phyloP scores from a whole-genome alignment of 2,329 filamentous ascomycete genomes.

The Didymella arachidicola region DNA sequence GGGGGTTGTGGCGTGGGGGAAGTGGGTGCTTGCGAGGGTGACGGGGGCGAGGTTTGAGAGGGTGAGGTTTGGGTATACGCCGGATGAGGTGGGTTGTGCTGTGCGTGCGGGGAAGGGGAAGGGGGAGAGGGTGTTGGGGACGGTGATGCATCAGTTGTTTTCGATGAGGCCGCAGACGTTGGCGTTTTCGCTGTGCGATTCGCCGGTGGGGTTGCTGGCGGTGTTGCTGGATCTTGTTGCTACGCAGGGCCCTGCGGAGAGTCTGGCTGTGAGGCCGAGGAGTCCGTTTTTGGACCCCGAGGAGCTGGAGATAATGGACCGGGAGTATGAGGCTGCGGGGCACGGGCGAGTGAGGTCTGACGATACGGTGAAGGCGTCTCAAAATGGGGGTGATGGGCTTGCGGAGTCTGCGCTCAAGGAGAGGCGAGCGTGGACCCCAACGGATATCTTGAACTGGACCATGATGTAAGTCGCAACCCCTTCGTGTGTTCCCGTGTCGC shows the following conservation, averaged over 20 bases:
- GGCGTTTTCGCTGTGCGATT: slow-evolving; percentile 50
- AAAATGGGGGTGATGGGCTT: background rate
- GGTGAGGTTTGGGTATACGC: slow-evolving; percentile 64
- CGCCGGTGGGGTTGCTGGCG: slow-evolving; percentile 47
- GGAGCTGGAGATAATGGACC: slow-evolving; percentile 39
- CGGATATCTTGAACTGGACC: slow-evolving; percentile 63
- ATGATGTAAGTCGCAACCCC: slow-evolving; percentile 53
- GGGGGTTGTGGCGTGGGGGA: slow-evolving; percentile 61
- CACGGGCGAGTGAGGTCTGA: slow-evolving; percentile 18
- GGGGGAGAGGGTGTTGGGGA: slow-evolving; percentile 15
- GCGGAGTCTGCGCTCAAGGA: background rate
- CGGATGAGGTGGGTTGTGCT: slow-evolving; percentile 45
- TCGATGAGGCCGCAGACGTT: slow-evolving; percentile 48
- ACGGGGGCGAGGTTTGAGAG: slow-evolving; percentile 52
- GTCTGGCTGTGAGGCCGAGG: slow-evolving; percentile 30
- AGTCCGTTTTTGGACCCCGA: slow-evolving; percentile 45
- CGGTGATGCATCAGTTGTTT: slow-evolving; percentile 37
- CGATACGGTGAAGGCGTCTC: slow-evolving; percentile 8
- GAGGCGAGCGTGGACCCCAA: slow-evolving; percentile 42
- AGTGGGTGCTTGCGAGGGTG: slow-evolving; percentile 62
- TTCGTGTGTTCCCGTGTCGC: background rate
- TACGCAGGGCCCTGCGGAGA: slow-evolving; percentile 27
- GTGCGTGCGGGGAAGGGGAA: background rate
- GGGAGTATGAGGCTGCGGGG: slow-evolving; percentile 15
- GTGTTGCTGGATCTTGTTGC: slow-evolving; percentile 45